Evolutionary conservation across 352 stramenopile species (phyloP), one percentile per base, ranked within the genome.

Genomic region (Aphanomyces cochlioides): DNA sequence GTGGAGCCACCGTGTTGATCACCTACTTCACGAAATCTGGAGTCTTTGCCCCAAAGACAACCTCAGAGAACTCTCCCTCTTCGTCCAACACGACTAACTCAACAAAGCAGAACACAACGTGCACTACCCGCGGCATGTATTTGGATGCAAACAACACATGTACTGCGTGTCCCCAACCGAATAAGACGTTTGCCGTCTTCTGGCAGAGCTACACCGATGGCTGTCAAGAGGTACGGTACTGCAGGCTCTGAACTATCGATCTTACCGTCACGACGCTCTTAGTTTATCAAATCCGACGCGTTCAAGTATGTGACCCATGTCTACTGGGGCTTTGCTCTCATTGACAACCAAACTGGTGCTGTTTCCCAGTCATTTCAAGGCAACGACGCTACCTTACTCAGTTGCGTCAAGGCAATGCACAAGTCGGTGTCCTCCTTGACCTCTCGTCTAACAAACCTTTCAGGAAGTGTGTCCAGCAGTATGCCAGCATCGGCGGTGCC

Each of bases 301-400:
- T 54, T 56, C 10, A 15, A 54, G 7, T 70, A 70, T 34, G 84
- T 93, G 45, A 92, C 85, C 3, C 85, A 93, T 72, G 74, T 93
- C 13, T 78, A 88, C 39, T 93, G 85, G 66, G 84, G 81, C 67
- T 93, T 93, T 59, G 85, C 85, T 21, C 76, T 91, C 15, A 84
- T 92, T 0, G 74, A 82, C 13, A 72, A 83, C 39, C 6, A 54
- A 34, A 63, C 48, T 12, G 81, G 81, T 2, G 58, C 68, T 19
- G 75, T 93, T 43, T 73, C 79, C 3, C 78, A 82, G 15, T 76
- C 79, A 0, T 90, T 91, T 59, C 82, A 90, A 67, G 80, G 79
- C 56, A 82, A 71, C 10, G 81, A 90, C 66, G 70, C 69, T 5
- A 79, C 75, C 37, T 85, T 93, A 41, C 66, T 75, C 12, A 76